Conservation (phyloP, 2,329 filamentous ascomycete genomes). For the Trichoderma sp. region DNA sequence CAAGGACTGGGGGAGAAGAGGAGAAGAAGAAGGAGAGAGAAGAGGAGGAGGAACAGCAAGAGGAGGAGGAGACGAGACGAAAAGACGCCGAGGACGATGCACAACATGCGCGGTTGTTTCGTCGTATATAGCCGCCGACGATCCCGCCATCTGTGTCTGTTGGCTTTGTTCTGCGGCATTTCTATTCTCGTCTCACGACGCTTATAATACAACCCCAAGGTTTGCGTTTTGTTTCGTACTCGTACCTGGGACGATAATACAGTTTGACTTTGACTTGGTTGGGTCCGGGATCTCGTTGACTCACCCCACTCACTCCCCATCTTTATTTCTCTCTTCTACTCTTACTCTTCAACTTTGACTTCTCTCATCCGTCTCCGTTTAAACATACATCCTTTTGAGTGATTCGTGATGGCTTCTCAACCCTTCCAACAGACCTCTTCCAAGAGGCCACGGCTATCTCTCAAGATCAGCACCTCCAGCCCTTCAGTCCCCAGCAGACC, state of each 20-base stretch:
- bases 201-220: background rate
- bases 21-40: background rate
- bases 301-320: background rate
- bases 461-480: slow-evolving; percentile 50
- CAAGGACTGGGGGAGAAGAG: background rate
- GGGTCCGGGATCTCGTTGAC: background rate
- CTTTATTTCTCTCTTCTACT: background rate
- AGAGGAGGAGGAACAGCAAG: background rate
- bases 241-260: background rate
- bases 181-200: slow-evolving; percentile 4
- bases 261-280: background rate
- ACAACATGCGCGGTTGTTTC: slow-evolving; percentile 18
- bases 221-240: background rate
- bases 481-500: slow-evolving; percentile 31
- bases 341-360: background rate
- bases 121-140: slow-evolving; percentile 18
- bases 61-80: background rate
- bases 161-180: slow-evolving; percentile 10
- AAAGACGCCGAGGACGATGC: background rate
- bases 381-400: background rate
- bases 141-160: background rate
- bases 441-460: slow-evolving; percentile 55
- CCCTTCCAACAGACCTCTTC: slow-evolving; percentile 23
- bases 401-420: slow-evolving; percentile 36
- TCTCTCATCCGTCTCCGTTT: background rate